Percentiles rank a stretch among this genome's conserved stretches.
phyloP scores from a whole-genome alignment of 129 eudicot genomes.

The Artemisia argyi region DNA sequence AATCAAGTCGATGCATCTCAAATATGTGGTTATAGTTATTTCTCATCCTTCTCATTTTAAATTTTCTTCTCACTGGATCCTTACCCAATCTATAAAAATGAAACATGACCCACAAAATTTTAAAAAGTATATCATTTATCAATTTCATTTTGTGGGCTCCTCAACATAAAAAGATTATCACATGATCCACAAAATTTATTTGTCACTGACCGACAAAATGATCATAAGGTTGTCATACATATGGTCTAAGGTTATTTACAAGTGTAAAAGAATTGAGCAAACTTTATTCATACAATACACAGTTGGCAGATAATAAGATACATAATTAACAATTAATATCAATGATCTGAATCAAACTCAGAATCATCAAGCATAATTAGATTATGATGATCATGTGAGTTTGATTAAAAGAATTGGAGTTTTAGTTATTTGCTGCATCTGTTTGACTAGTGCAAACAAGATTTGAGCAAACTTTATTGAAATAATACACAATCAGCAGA shows the following conservation, averaged over 20 bases:
- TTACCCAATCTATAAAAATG: too few species aligned
- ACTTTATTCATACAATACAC: slow-evolving; percentile 20
- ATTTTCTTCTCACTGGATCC: too few species aligned
- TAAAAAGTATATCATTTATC: background rate
- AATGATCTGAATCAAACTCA: too few species aligned
- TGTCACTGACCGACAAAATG: background rate
- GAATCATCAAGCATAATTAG: too few species aligned
- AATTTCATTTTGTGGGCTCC: background rate
- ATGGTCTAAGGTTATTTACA: background rate
- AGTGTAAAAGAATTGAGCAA: slow-evolving; percentile 10
- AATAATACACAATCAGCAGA: slow-evolving; percentile 19
- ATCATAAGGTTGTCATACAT: background rate
- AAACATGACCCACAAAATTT: background rate
- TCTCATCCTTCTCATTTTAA: too few species aligned
- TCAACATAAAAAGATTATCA: too few species aligned
- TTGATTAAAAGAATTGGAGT: slow-evolving; percentile 14
- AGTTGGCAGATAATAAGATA: slow-evolving; percentile 17
- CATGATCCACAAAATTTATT: too few species aligned
- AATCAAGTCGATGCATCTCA: too few species aligned
- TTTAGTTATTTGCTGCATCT: too few species aligned
- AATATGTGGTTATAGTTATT: too few species aligned
- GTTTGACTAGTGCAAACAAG: slow-evolving; percentile 1
- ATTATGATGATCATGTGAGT: too few species aligned
- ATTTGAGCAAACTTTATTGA: too few species aligned
- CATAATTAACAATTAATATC: slow-evolving; percentile 23